Conservation (phyloP, 129 eudicot species). For the Saposhnikovia divaricata region DNA sequence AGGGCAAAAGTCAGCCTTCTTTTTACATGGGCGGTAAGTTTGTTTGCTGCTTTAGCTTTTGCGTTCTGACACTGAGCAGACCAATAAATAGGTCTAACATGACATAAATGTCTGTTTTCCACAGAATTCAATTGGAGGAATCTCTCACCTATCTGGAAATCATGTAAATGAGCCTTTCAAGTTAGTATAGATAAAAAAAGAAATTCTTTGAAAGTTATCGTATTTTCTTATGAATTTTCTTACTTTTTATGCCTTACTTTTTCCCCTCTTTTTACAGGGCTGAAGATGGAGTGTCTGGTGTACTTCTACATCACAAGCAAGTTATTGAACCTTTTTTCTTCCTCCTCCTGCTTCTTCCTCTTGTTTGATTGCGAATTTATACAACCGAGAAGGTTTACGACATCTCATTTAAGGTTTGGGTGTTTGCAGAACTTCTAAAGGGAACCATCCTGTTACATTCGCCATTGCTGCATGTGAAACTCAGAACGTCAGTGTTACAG, state of each 20-base stretch:
- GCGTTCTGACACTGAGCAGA: background rate
- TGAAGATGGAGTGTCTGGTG: slow-evolving; percentile 95
- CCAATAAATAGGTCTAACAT: background rate
- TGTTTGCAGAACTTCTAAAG: slow-evolving; percentile 75
- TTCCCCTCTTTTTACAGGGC: slow-evolving; percentile 34
- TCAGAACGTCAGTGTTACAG: slow-evolving; percentile 88
- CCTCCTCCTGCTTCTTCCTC: background rate
- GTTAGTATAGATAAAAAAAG: slow-evolving; percentile 31
- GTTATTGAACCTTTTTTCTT: slow-evolving; percentile 21
- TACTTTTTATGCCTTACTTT: background rate
- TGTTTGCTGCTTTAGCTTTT: background rate
- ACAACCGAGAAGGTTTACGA: background rate
- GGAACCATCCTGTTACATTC: slow-evolving; percentile 83
- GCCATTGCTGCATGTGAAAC: slow-evolving; percentile 96
- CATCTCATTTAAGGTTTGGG: slow-evolving; percentile 15
- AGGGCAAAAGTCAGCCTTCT: slow-evolving; percentile 98
- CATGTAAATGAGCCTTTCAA: slow-evolving; percentile 89
- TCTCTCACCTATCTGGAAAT: slow-evolving; percentile 91
- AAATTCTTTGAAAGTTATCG: background rate
- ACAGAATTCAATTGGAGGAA: slow-evolving; percentile 93
- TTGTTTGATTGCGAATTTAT: background rate
- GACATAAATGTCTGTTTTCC: slow-evolving; percentile 7
- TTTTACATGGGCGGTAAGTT: slow-evolving; percentile 90
- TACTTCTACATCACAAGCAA: slow-evolving; percentile 93
- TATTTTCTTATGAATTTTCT: background rate